Conservation (phyloP, 345 rosid species). For the Rhizophora apiculata region DNA sequence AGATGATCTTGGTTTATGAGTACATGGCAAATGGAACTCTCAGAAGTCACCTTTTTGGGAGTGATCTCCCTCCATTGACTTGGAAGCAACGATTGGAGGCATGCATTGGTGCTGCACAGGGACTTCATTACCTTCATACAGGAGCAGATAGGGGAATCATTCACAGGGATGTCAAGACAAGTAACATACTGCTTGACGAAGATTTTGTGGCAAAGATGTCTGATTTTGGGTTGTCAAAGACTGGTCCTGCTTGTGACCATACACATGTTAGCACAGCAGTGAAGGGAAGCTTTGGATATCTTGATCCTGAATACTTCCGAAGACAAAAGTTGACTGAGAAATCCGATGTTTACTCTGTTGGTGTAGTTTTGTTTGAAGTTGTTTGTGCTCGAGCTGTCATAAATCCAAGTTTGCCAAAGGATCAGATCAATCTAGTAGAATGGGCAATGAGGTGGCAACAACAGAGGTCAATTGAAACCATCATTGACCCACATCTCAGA, state of each 20-base stretch:
- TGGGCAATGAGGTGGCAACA: conserved; percentile 89
- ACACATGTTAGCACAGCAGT: conserved; percentile 95
- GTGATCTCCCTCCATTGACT: conserved; percentile 59
- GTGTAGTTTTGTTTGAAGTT: conserved; percentile 79
- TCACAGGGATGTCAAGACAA: conserved; percentile 88
- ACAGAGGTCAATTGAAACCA: conserved; percentile 58
- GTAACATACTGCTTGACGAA: conserved; percentile 73
- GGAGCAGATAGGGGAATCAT: conserved; percentile 87
- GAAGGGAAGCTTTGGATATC: conserved; percentile 91
- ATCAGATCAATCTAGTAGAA: conserved; percentile 91
- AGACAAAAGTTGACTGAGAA: conserved; percentile 86
- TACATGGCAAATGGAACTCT: conserved; percentile 88
- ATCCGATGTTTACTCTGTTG: conserved; percentile 87
- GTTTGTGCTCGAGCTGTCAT: conserved; percentile 88
- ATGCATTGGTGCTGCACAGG: conserved; percentile 80
- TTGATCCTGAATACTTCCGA: conserved; percentile 83
- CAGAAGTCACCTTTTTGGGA: conserved; percentile 80
- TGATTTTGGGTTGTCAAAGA: conserved; percentile 78
- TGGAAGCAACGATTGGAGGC: conserved; percentile 84
- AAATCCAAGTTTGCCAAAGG: conserved; percentile 81
- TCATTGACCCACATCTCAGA: conserved; percentile 53
- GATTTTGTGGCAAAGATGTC: conserved; percentile 87
- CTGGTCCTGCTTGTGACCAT: conserved; percentile 85
- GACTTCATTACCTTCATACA: conserved; percentile 92
- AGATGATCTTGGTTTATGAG: conserved; percentile 94